Percentiles rank a stretch among this genome's conserved stretches.
These are phyloP conservation scores for Trifolium fragiferum DNA, from an alignment of 306 rosid species.

Conservation along the genomic window DNA sequence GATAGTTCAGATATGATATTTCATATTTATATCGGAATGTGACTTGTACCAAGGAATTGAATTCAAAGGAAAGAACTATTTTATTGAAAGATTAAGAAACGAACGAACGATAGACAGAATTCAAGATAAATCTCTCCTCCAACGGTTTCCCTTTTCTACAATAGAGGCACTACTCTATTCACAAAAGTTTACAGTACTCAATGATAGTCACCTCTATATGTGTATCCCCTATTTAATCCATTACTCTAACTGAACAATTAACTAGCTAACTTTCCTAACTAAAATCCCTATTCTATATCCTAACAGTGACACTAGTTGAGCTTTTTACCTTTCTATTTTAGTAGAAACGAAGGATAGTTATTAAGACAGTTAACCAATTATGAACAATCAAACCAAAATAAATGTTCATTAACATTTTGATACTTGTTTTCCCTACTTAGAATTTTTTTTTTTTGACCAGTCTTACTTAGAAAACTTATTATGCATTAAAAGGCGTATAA, in stretches of 20 bases:
- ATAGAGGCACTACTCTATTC: not conserved
- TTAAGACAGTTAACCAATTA: constrained; percentile 10
- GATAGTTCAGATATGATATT: constrained; percentile 9
- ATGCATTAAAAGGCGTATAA: not conserved
- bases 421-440: constrained; percentile 5
- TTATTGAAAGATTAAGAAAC: not conserved
- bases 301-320: not conserved
- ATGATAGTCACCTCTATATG: not conserved
- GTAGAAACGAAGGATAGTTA: not conserved
- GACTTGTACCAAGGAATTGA: not conserved
- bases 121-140: not conserved
- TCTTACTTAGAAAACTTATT: not conserved
- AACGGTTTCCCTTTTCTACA: not conserved
- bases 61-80: not conserved
- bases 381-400: constrained; percentile 20
- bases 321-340: not conserved
- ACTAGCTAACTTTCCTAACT: not conserved
- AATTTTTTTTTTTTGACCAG: not conserved
- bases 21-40: constrained; percentile 5
- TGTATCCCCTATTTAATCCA: not conserved
- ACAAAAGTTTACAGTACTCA: not conserved
- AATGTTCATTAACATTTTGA: constrained; percentile 1
- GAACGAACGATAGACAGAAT: not conserved
- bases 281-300: not conserved
- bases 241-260: not conserved